phyloP scores from a whole-genome alignment of 139 green algal genomes.

The Medakamo hakoo region DNA sequence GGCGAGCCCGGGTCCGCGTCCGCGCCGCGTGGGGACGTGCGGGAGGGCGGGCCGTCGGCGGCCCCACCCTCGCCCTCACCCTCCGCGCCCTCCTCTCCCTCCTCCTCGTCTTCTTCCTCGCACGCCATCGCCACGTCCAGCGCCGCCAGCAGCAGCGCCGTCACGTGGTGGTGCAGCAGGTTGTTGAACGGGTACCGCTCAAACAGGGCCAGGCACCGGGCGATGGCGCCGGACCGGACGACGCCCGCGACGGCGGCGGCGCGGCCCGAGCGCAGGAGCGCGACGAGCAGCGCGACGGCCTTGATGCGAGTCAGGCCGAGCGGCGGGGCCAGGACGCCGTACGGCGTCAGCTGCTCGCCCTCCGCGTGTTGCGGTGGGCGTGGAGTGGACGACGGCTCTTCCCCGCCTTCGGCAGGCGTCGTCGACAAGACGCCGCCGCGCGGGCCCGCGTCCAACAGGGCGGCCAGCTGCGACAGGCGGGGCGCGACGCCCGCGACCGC shows the following conservation, averaged over 20 bases:
- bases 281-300: constrained; percentile 58
- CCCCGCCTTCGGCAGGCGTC: no score
- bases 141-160: constrained; percentile 30
- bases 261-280: constrained; percentile 47
- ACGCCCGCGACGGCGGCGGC: constrained; percentile 21
- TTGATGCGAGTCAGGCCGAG: constrained; percentile 56
- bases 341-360: constrained; percentile 44
- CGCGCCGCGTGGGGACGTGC: no score
- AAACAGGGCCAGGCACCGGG: constrained; percentile 52
- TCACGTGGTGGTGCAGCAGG: constrained; percentile 61
- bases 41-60: constrained; percentile 9
- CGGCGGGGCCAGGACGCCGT: constrained; percentile 50
- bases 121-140: no score
- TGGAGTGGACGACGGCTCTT: no score
- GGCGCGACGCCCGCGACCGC: constrained; percentile 18
- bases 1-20: no score
- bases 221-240: constrained; percentile 28
- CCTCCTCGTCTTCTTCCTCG: no score
- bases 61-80: constrained; percentile 14
- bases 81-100: no score
- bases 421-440: no score
- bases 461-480: constrained; percentile 34
- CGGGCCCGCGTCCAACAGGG: constrained; percentile 20
- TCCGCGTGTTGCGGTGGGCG: no score
- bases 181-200: constrained; percentile 78